Evolutionary conservation across 179 eudicot species (phyloP).

Genomic region (Corrigiola litoralis): DNA sequence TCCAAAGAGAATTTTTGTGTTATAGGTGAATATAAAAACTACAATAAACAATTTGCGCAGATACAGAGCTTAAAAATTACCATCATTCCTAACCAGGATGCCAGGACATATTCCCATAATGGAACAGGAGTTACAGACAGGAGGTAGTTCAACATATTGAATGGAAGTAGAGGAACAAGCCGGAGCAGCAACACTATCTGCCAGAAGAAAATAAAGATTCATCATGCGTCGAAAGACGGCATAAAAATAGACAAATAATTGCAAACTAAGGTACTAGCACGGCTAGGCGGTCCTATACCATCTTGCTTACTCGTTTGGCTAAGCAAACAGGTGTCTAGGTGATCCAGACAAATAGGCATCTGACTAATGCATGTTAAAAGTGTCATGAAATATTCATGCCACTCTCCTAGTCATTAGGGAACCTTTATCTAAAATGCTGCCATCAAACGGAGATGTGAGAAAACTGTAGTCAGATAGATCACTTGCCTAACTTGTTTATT

Average conservation of each 20-base stretch:
- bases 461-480: constrained; percentile 4
- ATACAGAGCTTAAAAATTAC: constrained; percentile 32
- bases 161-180: constrained; percentile 89
- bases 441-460: too few relatives aligned
- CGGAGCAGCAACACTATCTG: constrained; percentile 97
- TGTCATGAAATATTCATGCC: not conserved
- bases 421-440: too few relatives aligned
- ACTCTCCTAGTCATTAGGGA: too few relatives aligned
- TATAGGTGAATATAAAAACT: not conserved
- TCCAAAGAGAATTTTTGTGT: not conserved
- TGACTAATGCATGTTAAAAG: not conserved
- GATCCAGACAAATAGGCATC: too few relatives aligned
- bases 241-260: constrained; percentile 1
- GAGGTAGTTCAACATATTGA: constrained; percentile 90
- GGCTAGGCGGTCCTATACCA: too few relatives aligned
- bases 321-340: too few relatives aligned
- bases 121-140: constrained; percentile 90
- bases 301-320: too few relatives aligned
- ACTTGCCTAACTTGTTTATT: not conserved
- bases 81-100: constrained; percentile 99
- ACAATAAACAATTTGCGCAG: not conserved
- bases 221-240: not conserved
- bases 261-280: not conserved
- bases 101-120: constrained; percentile 71
- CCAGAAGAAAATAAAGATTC: constrained; percentile 2